A percentile compares a stretch with the other conserved stretches of the same genome.
Evolutionary conservation across 345 rosid genomes (phyloP).

Genomic region (Eucalyptus sideroxylon): DNA sequence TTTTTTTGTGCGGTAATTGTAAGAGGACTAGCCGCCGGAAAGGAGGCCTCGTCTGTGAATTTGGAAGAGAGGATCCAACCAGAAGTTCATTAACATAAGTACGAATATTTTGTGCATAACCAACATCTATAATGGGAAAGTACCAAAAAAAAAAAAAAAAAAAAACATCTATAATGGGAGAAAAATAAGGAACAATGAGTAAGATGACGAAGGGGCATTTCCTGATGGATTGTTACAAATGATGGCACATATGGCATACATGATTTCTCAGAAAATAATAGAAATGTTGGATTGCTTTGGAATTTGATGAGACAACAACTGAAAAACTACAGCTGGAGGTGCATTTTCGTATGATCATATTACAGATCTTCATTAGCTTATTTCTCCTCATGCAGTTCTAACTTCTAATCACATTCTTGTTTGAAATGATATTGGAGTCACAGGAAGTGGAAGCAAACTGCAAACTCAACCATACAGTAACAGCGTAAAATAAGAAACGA

Average conservation of each 20-base stretch:
- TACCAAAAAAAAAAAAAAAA: too few relatives aligned
- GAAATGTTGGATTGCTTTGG: background rate
- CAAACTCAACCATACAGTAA: background rate
- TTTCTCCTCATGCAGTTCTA: background rate
- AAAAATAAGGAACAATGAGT: background rate
- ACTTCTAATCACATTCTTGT: background rate
- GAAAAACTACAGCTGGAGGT: background rate
- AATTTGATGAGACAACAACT: background rate
- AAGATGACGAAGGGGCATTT: background rate
- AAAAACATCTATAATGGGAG: background rate
- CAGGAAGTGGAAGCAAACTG: background rate
- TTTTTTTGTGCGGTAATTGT: conserved; percentile 5
- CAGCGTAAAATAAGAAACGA: background rate
- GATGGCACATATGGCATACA: background rate
- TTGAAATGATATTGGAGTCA: background rate
- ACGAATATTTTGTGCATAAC: background rate
- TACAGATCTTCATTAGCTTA: background rate
- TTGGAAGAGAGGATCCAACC: background rate
- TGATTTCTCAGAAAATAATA: background rate
- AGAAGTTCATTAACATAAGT: background rate
- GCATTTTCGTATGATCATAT: background rate
- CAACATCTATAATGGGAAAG: background rate
- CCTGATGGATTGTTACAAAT: background rate
- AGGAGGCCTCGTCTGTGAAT: conserved; percentile 10
- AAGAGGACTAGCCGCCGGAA: conserved; percentile 5